These are phyloP conservation scores for Mycena latifolia DNA, from an alignment of 768 basidiomycete genomes.

Conservation along the genomic window DNA sequence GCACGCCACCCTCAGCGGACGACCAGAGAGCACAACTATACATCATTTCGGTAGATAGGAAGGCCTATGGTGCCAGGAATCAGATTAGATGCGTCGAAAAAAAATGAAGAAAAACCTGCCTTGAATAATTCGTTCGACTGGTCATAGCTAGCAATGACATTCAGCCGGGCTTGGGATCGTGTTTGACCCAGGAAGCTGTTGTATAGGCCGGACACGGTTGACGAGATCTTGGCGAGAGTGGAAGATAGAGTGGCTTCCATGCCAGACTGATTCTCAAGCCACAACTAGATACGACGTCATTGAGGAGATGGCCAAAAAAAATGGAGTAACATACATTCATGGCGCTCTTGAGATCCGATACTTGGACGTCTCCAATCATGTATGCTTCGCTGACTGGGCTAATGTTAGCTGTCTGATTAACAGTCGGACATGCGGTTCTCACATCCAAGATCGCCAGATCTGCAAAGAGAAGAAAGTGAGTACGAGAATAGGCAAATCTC, in stretches of 20 bases:
- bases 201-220: constrained; percentile 70
- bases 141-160: constrained; percentile 90
- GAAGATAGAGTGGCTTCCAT: constrained; percentile 72
- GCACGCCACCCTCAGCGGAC: constrained; percentile 84
- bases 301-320: constrained; percentile 20
- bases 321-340: constrained; percentile 68
- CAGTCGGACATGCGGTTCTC: constrained; percentile 43
- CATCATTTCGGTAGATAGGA: constrained; percentile 93
- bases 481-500: constrained; percentile 21
- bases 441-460: constrained; percentile 77
- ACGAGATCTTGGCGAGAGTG: constrained; percentile 65
- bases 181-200: constrained; percentile 84
- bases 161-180: constrained; percentile 78
- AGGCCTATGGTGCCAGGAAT: constrained; percentile 59
- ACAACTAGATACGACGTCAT: constrained; percentile 57
- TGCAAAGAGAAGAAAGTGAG: constrained; percentile 45
- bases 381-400: constrained; percentile 77
- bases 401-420: constrained; percentile 30
- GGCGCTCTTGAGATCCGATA: constrained; percentile 67
- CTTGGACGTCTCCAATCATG: constrained; percentile 78
- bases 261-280: constrained; percentile 75
- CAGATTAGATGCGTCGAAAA: constrained; percentile 18
- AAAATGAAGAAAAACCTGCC: constrained; percentile 46
- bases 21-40: constrained; percentile 92
- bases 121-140: constrained; percentile 93